Conservation (phyloP, 352 stramenopile genomes). For the Globisporangium nodosum region DNA sequence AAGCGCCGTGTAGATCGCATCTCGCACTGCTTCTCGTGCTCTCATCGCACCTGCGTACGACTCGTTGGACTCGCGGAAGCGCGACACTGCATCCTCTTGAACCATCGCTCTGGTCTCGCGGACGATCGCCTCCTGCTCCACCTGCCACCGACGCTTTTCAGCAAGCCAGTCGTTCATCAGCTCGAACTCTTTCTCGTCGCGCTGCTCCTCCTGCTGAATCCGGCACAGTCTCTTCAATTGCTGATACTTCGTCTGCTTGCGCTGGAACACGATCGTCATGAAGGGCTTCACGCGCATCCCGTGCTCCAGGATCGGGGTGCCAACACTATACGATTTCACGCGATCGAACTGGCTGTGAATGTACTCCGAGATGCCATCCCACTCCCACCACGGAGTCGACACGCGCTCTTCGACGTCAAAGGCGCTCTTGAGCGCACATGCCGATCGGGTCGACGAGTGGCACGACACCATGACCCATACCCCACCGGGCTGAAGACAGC, state of each 20-base stretch:
- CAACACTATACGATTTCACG: conserved; percentile 10
- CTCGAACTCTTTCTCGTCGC: not conserved
- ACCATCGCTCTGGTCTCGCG: conserved; percentile 8
- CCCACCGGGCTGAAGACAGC: conserved; percentile 24
- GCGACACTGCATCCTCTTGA: conserved; percentile 3
- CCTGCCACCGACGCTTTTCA: conserved; percentile 2
- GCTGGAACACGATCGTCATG: conserved; percentile 15
- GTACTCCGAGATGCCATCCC: conserved; percentile 7
- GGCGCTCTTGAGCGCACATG: not conserved
- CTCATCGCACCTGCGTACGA: not conserved
- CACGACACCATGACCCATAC: conserved; percentile 19
- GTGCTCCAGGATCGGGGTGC: conserved; percentile 10
- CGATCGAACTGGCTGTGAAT: conserved; percentile 11
- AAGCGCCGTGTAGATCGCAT: not conserved
- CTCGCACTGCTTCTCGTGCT: not conserved
- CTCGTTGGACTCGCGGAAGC: not conserved
- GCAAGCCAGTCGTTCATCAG: not conserved
- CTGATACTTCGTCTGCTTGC: conserved; percentile 12
- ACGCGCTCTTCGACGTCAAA: not conserved
- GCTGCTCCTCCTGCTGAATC: conserved; percentile 8
- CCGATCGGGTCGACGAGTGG: not conserved
- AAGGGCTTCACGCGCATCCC: conserved; percentile 15
- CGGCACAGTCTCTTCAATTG: conserved; percentile 8
- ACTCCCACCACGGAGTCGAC: conserved; percentile 21
- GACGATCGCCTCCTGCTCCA: not conserved